phyloP scores from a whole-genome alignment of 805 yeast species.

The Lipomyces orientalis region DNA sequence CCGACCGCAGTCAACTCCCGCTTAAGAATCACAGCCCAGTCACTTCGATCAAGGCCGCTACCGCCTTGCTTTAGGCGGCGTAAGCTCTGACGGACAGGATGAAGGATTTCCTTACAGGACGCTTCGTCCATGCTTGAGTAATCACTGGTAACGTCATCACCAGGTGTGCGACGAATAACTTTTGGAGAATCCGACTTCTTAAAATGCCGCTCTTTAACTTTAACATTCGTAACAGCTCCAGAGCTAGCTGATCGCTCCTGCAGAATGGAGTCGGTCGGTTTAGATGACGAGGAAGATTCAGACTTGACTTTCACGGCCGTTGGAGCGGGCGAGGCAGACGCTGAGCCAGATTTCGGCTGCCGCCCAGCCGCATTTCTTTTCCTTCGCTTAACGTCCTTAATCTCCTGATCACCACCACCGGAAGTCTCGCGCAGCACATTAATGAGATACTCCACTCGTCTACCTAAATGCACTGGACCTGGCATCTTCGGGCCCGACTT shows the following conservation, averaged over 20 bases:
- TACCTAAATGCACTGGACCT: constrained; percentile 86
- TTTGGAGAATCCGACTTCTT: constrained; percentile 8
- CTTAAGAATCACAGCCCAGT: constrained; percentile 75
- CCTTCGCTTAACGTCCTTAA: constrained; percentile 38
- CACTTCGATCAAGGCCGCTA: constrained; percentile 73
- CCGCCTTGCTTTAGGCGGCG: constrained; percentile 71
- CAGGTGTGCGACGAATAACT: constrained; percentile 1
- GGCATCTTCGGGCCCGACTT: constrained; percentile 72
- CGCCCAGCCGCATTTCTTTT: constrained; percentile 25
- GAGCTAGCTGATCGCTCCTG: constrained; percentile 9
- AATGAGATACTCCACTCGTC: constrained; percentile 88
- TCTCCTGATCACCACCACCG: constrained; percentile 33
- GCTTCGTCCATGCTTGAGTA: constrained; percentile 81
- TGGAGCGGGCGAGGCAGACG: constrained; percentile 33
- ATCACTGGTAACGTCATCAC: constrained; percentile 52
- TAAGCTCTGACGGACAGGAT: constrained; percentile 71
- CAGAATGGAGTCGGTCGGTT: neutral
- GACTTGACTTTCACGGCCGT: constrained; percentile 8
- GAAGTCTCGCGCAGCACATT: constrained; percentile 68
- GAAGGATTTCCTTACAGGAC: constrained; percentile 63
- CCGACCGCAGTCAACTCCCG: constrained; percentile 75
- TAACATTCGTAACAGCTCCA: neutral
- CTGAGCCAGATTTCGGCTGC: constrained; percentile 19
- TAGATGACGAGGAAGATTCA: constrained; percentile 1
- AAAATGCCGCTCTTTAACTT: neutral